Evolutionary conservation across 345 rosid species (phyloP).

Genomic region (Orychophragmus violaceus): DNA sequence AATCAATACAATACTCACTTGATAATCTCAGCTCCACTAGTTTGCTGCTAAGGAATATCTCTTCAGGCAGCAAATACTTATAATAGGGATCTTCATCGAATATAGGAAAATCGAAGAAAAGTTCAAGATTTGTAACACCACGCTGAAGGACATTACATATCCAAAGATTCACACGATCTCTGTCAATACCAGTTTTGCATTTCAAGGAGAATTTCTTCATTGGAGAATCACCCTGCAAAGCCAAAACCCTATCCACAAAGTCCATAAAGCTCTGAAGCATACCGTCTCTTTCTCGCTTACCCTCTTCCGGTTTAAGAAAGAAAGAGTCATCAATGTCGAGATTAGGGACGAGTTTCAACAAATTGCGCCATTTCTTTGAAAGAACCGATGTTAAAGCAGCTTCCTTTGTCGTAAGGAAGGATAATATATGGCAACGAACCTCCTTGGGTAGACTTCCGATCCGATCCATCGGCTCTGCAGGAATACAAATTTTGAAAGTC

Average conservation of each 20-base stretch:
- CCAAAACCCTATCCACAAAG: background rate
- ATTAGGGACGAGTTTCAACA: background rate
- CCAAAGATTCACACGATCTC: background rate
- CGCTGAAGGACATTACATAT: background rate
- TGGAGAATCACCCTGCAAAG: background rate
- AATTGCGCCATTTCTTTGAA: background rate
- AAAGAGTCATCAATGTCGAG: conserved; percentile 1
- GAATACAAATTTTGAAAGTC: background rate
- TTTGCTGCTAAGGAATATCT: background rate
- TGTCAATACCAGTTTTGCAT: background rate
- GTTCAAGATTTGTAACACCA: background rate
- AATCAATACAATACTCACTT: background rate
- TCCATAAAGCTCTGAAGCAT: background rate
- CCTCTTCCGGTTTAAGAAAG: background rate
- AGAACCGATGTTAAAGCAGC: background rate
- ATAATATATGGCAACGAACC: background rate
- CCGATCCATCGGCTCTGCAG: background rate
- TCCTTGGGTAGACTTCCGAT: background rate
- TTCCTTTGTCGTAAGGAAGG: background rate
- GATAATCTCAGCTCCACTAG: background rate
- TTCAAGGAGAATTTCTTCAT: background rate
- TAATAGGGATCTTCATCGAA: background rate
- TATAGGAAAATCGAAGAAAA: background rate
- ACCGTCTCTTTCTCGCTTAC: background rate
- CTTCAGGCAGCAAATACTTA: background rate